Conservation (phyloP, 1,284 basidiomycete genomes). For the Cryptococcus jaspeensis region DNA sequence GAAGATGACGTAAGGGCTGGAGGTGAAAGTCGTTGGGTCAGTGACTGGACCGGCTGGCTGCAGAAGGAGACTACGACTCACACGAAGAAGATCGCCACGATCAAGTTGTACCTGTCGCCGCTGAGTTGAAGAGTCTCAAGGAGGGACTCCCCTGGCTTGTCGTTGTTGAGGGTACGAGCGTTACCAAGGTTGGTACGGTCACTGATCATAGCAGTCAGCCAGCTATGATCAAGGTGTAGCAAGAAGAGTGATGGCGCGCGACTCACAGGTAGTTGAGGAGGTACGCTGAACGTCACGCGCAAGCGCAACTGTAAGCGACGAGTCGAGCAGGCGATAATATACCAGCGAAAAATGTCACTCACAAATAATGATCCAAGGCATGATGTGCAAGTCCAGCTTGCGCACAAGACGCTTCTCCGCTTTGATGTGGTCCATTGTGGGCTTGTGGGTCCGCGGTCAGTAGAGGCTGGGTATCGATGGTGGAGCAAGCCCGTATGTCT, state of each 20-base stretch:
- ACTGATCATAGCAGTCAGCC: slow-evolving; percentile 2
- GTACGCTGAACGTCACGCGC: slow-evolving; percentile 12
- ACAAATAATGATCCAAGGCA: slow-evolving; percentile 19
- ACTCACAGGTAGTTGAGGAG: slow-evolving; percentile 21
- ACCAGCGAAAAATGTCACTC: not conserved
- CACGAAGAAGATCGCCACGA: slow-evolving; percentile 35
- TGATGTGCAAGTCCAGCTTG: slow-evolving; percentile 28
- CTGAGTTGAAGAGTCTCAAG: slow-evolving; percentile 22
- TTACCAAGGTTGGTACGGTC: slow-evolving; percentile 32
- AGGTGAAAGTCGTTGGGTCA: not conserved
- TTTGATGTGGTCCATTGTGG: not conserved
- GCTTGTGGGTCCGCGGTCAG: no score
- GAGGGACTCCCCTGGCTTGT: slow-evolving; percentile 26
- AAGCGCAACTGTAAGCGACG: not conserved
- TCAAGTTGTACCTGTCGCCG: slow-evolving; percentile 28
- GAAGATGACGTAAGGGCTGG: slow-evolving; percentile 31
- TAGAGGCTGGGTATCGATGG: no score
- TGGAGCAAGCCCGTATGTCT: no score
- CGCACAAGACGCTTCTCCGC: slow-evolving; percentile 23
- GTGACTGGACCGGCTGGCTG: not conserved
- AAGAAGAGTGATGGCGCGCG: not conserved
- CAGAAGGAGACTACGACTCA: slow-evolving; percentile 5
- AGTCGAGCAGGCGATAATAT: not conserved
- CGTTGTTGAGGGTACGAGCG: slow-evolving; percentile 33
- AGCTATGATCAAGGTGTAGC: not conserved